A percentile compares a stretch with the other conserved stretches of the same genome.
Conservation (phyloP, 2,329 filamentous ascomycete genomes). For the Hypoxylon sp. region DNA sequence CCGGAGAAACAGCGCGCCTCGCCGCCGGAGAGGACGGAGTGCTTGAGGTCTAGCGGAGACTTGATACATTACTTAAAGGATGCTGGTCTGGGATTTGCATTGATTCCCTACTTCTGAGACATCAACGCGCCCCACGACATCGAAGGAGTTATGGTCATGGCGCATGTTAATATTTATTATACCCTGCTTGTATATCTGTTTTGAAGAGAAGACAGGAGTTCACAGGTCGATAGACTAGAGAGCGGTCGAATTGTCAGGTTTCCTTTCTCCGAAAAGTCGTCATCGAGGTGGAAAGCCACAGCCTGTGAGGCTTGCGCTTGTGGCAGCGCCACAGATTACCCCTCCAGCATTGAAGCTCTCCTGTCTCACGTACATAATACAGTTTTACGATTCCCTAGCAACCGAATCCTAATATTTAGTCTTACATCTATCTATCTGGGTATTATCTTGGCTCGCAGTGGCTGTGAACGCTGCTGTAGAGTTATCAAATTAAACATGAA, state of each 20-base stretch:
- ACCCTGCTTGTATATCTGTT: not conserved
- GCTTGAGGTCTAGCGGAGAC: not conserved
- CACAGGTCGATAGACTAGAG: not conserved
- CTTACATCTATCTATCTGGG: not conserved
- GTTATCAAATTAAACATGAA: not conserved
- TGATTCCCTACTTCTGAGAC: not conserved
- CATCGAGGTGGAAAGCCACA: not conserved
- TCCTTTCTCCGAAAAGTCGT: not conserved
- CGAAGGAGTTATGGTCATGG: not conserved
- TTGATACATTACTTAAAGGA: not conserved
- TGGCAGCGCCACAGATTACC: slow-evolving; percentile 3
- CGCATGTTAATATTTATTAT: not conserved
- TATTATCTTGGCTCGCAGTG: not conserved
- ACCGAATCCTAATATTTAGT: not conserved
- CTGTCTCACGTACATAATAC: not conserved
- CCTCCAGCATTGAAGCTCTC: not conserved
- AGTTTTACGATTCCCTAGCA: not conserved
- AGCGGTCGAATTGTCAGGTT: not conserved
- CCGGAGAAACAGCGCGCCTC: not conserved
- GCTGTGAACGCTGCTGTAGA: not conserved
- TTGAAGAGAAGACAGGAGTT: not conserved
- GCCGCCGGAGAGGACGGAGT: not conserved
- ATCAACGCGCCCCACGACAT: not conserved
- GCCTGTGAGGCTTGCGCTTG: not conserved
- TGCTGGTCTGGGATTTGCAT: not conserved